These are phyloP conservation scores for Arthrobotrys sinensis DNA, from an alignment of 2,329 filamentous ascomycete species.

Conservation along the genomic window DNA sequence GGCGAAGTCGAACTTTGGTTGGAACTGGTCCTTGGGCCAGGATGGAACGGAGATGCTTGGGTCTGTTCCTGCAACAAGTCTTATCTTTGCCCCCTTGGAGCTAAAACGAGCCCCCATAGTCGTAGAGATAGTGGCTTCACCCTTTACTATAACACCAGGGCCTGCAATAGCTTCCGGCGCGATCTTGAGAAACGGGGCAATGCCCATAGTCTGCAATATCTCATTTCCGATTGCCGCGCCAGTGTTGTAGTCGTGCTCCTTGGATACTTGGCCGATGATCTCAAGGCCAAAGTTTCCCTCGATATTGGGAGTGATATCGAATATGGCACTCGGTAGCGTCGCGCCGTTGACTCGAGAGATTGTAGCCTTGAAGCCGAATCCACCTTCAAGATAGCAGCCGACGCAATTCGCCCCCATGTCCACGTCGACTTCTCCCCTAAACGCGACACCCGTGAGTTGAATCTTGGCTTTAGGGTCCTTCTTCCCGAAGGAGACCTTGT, in stretches of 20 bases:
- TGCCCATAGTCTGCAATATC: slow-evolving; percentile 17
- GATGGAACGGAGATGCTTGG: background rate
- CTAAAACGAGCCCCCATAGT: slow-evolving; percentile 4
- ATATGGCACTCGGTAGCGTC: slow-evolving; percentile 3
- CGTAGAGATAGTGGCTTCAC: slow-evolving; percentile 1
- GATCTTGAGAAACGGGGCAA: slow-evolving; percentile 11
- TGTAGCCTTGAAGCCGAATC: slow-evolving; percentile 8
- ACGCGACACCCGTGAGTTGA: background rate
- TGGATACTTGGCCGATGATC: slow-evolving; percentile 8
- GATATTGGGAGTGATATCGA: slow-evolving; percentile 9
- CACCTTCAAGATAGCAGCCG: slow-evolving; percentile 33
- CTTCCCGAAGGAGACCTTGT: slow-evolving; percentile 13
- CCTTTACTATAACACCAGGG: slow-evolving; percentile 1
- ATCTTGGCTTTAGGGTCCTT: slow-evolving; percentile 24
- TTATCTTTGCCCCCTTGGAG: background rate
- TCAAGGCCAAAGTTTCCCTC: slow-evolving; percentile 16
- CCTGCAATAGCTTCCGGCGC: slow-evolving; percentile 19
- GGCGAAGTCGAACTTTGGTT: slow-evolving; percentile 8
- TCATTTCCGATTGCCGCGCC: slow-evolving; percentile 3
- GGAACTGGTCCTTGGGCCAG: slow-evolving; percentile 21
- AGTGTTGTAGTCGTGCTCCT: slow-evolving; percentile 24
- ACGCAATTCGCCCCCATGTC: slow-evolving; percentile 8
- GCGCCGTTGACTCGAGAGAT: slow-evolving; percentile 10
- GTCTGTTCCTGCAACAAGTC: slow-evolving; percentile 2
- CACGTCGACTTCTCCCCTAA: background rate